Base-by-base conservation (phyloP, 371 early-diverging fungal species). In the Haplosporangium sp. region DNA sequence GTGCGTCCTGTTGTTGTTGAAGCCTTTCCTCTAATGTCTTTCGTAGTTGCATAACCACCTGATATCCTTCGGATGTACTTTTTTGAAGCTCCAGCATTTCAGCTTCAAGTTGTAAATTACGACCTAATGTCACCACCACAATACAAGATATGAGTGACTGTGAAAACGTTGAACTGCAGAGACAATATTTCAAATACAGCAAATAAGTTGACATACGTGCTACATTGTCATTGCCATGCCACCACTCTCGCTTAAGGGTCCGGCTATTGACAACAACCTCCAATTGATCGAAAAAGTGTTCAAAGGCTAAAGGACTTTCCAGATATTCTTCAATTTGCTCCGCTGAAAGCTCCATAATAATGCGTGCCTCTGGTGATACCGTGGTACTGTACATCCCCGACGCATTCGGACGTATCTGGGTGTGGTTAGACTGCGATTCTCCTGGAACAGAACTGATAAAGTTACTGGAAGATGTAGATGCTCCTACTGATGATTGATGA, bases 181-280 rank as follows among this genome's bases (percentile, higher is more conserved):
- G 17, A 5, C 48, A 48, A 48, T 15, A 11, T n/a, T 48, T 56
- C 56, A 11, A 5, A 3, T 11, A 9, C 5, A 56, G 27, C 4
- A 3, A 38, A 3, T 39, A 8, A 10, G 34, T 3, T 1, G 4
- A 68, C 86, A 83, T 88, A 88, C 90, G 83, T 40, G 89, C 85
- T 34, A 90, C 81, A 53, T 84, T 85, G 13, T 89, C 89, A 45
- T 90, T 90, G 52, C 88, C 90, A 55, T 83, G 85, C 81, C 87
- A 81, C 53, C 87, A 74, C 20, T 88, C 90, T 55, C 85, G 84
- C 72, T 88, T 87, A 37, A 88, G 85, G 0, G 86, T 85, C 61
- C 87, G 86, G 59, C 85, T 73, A 45, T 85, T 85, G 58, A 84
- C 76, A n/a, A 90, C 87, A 42, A 86, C 81, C 2, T 90, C 88